These are phyloP conservation scores for Fusarium sp. DNA, from an alignment of 2,329 filamentous ascomycete species.

Conservation along the genomic window DNA sequence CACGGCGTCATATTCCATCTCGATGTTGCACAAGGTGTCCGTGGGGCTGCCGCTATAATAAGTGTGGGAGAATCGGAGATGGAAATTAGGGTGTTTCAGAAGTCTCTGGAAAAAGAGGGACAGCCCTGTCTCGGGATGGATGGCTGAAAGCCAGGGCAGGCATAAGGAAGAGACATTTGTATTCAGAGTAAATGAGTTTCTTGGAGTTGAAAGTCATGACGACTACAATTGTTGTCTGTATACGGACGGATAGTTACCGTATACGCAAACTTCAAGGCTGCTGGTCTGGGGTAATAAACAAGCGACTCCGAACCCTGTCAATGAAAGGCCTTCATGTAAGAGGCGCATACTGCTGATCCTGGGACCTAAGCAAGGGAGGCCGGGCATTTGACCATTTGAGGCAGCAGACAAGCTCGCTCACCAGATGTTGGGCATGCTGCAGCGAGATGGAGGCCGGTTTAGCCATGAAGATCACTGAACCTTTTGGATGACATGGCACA, in stretches of 20 bases:
- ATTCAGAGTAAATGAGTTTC: background rate
- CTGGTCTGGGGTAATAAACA: constrained; percentile 17
- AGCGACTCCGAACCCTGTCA: constrained; percentile 24
- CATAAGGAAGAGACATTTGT: background rate
- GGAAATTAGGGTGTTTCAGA: constrained; percentile 44
- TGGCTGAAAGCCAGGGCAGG: background rate
- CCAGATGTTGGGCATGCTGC: background rate
- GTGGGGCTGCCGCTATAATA: constrained; percentile 8
- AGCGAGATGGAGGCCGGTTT: constrained; percentile 5
- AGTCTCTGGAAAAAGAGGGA: constrained; percentile 7
- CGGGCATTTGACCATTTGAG: constrained; percentile 30
- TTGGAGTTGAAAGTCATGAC: background rate
- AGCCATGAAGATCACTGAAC: constrained; percentile 23
- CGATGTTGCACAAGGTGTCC: background rate
- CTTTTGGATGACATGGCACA: constrained; percentile 19
- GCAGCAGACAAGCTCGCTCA: constrained; percentile 10
- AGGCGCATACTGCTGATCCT: background rate
- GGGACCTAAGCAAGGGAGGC: background rate
- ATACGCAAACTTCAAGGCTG: background rate
- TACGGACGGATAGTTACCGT: background rate
- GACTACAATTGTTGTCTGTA: background rate
- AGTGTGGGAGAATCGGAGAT: constrained; percentile 14
- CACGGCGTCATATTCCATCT: background rate
- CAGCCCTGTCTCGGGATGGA: constrained; percentile 30
- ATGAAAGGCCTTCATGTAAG: background rate